Percentiles rank a stretch among this genome's conserved stretches.
Conservation (phyloP, 2,329 filamentous ascomycete genomes). For the Acephala macrosclerotiorum region DNA sequence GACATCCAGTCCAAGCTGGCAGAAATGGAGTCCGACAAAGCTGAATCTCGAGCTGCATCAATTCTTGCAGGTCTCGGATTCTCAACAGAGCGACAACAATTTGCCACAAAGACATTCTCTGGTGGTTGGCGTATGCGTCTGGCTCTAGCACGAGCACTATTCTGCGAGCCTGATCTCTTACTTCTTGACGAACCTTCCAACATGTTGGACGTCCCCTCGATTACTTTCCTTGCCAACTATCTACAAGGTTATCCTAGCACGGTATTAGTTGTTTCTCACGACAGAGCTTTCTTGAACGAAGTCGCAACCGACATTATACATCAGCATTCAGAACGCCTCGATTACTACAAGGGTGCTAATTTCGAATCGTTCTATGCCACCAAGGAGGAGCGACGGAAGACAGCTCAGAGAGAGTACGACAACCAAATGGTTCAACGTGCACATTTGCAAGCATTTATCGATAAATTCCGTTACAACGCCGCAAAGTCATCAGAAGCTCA, state of each 20-base stretch:
- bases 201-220: conserved; percentile 99
- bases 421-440: conserved; percentile 95
- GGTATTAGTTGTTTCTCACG: conserved; percentile 95
- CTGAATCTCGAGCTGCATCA: conserved; percentile 91
- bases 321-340: conserved; percentile 94
- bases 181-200: conserved; percentile 99
- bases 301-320: conserved; percentile 99
- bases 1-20: conserved; percentile 92
- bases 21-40: conserved; percentile 99
- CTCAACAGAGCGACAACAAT: conserved; percentile 90
- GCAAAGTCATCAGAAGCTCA: conserved; percentile 98
- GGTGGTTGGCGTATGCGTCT: conserved; percentile 99
- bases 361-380: conserved; percentile 98
- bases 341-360: conserved; percentile 98
- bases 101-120: conserved; percentile 95
- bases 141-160: conserved; percentile 90
- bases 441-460: conserved; percentile 96
- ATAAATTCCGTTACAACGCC: conserved; percentile 99
- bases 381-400: conserved; percentile 96
- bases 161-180: conserved; percentile 95
- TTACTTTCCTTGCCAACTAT: conserved; percentile 96
- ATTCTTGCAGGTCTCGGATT: conserved; percentile 97
- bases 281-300: conserved; percentile 98
- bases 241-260: conserved; percentile 94
- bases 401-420: conserved; percentile 95